phyloP scores from a whole-genome alignment of 208 protist species.

The Herpetomonas muscarum region DNA sequence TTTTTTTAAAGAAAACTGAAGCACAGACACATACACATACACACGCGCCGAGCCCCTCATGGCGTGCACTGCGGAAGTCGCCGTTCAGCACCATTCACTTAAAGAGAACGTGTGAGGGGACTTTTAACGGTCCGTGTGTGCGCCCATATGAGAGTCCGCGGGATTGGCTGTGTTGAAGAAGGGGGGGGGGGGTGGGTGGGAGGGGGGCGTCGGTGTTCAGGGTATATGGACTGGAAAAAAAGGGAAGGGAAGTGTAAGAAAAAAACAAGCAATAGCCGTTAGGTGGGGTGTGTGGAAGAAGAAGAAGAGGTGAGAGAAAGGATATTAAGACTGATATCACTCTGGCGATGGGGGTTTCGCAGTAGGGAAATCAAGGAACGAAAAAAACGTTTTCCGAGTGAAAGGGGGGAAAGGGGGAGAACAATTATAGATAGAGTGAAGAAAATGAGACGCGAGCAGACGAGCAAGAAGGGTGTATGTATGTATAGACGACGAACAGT shows the following conservation, averaged over 20 bases:
- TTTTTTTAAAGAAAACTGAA: not conserved
- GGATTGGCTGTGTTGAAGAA: not conserved
- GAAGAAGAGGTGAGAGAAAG: constrained; percentile 14
- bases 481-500: too few species aligned
- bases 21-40: too few species aligned
- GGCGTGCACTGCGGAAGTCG: too few species aligned
- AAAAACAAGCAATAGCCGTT: not conserved
- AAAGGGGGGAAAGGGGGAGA: not conserved
- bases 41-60: too few species aligned
- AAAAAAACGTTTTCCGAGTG: not conserved
- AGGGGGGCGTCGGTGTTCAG: not conserved
- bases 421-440: too few species aligned
- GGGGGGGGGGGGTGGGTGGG: not conserved
- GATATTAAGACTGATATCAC: constrained; percentile 2
- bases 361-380: not conserved
- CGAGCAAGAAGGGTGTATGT: too few species aligned
- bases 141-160: not conserved
- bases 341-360: not conserved
- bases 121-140: not conserved
- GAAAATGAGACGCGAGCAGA: too few species aligned
- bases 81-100: too few species aligned
- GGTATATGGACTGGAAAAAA: not conserved
- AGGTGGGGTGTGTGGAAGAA: not conserved
- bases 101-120: too few species aligned
- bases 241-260: not conserved